phyloP scores from a whole-genome alignment of 225 moss, liverwort and hornwort species.

The Rhytidiadelphus loreus region DNA sequence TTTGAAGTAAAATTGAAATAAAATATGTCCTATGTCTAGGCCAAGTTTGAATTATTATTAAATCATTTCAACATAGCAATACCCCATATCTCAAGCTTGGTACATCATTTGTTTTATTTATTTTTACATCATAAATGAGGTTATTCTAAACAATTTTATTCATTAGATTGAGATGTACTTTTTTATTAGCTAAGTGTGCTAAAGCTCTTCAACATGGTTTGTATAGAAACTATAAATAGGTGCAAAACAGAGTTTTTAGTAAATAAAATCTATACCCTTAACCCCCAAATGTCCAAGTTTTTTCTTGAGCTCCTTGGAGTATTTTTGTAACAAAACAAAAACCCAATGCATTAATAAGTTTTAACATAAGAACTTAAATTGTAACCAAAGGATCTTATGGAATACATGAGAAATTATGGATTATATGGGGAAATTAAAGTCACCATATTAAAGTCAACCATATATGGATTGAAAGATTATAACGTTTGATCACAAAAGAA shows the following conservation, averaged over 20 bases:
- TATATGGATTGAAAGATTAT: not conserved
- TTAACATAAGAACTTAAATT: not conserved
- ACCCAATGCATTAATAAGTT: not conserved
- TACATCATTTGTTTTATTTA: not conserved
- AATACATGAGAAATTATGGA: not conserved
- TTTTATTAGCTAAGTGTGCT: too few relatives aligned
- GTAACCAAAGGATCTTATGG: not conserved
- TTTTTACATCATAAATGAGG: not conserved
- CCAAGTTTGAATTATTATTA: not conserved
- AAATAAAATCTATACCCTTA: not conserved
- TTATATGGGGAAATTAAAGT: not conserved
- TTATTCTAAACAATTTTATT: not conserved
- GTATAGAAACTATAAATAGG: not conserved
- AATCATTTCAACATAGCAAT: not conserved
- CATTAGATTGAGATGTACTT: not conserved
- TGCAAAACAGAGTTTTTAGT: fast-evolving
- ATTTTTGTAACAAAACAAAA: not conserved
- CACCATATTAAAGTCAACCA: not conserved
- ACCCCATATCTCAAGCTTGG: not conserved
- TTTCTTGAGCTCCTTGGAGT: not conserved
- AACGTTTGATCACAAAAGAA: not conserved
- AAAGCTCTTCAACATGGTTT: not conserved
- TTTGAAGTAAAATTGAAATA: not conserved
- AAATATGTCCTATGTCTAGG: not conserved
- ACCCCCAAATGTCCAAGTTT: not conserved